A percentile compares a stretch with the other conserved stretches of the same genome.
These are phyloP conservation scores for Globisporangium barbulae DNA, from an alignment of 352 stramenopile species.

Conservation along the genomic window DNA sequence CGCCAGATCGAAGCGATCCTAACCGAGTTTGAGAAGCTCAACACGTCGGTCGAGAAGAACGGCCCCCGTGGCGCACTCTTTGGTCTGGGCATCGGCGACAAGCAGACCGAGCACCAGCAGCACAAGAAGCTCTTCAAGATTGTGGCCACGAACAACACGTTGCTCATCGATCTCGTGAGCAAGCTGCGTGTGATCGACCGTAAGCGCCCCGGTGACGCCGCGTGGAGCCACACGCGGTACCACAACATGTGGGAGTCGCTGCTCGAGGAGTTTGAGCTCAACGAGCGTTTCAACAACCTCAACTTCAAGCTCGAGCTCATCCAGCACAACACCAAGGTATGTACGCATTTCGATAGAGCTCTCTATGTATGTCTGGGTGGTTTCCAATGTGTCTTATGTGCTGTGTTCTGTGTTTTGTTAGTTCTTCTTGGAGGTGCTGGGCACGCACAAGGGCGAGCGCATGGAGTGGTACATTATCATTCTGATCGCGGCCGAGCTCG, in stretches of 20 bases:
- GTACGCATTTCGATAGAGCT: not conserved
- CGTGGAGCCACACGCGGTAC: slow-evolving; percentile 95
- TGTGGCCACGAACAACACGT: slow-evolving; percentile 94
- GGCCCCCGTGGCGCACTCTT: slow-evolving; percentile 69
- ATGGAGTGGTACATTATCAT: slow-evolving; percentile 99
- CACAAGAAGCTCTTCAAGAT: slow-evolving; percentile 86
- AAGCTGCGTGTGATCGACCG: slow-evolving; percentile 96
- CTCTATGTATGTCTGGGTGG: not conserved
- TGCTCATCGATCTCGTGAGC: slow-evolving; percentile 95
- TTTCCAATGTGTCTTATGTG: slow-evolving; percentile 10
- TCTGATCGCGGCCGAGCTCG: slow-evolving; percentile 93
- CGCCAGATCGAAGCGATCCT: slow-evolving; percentile 94
- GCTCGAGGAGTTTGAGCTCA: slow-evolving; percentile 92
- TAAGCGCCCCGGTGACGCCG: slow-evolving; percentile 88
- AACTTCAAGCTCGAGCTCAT: slow-evolving; percentile 98
- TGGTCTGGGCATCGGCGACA: slow-evolving; percentile 38
- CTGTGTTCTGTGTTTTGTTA: slow-evolving; percentile 16
- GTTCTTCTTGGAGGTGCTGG: slow-evolving; percentile 98
- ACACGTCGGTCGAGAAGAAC: slow-evolving; percentile 82
- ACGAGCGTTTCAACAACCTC: slow-evolving; percentile 94
- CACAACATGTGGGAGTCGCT: slow-evolving; percentile 90
- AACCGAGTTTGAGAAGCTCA: slow-evolving; percentile 93
- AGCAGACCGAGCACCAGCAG: slow-evolving; percentile 67
- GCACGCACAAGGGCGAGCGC: slow-evolving; percentile 92
- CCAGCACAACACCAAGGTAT: slow-evolving; percentile 96